These are phyloP conservation scores for Colletotrichum paranaense DNA, from an alignment of 2,329 filamentous ascomycete genomes.

Conservation along the genomic window DNA sequence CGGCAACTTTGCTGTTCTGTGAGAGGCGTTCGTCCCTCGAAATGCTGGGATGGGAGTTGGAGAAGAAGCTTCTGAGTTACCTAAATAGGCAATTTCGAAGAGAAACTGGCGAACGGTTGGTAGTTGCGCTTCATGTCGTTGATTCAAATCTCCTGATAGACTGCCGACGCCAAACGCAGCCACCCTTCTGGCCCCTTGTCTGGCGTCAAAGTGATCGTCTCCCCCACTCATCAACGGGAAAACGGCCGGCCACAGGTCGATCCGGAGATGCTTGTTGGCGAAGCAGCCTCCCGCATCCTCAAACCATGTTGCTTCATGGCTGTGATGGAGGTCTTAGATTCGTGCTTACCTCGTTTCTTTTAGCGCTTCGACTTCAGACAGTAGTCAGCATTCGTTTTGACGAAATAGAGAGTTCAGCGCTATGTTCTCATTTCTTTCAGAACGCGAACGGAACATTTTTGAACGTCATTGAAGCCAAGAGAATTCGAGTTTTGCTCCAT, in stretches of 20 bases:
- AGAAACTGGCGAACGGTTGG: conserved; percentile 31
- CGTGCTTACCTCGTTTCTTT: background rate
- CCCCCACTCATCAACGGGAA: conserved; percentile 6
- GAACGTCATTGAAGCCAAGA: background rate
- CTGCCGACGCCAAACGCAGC: conserved; percentile 14
- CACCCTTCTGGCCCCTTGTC: conserved; percentile 10
- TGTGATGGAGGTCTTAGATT: background rate
- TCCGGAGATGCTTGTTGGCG: background rate
- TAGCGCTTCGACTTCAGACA: background rate
- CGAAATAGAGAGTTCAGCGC: background rate
- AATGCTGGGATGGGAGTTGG: background rate
- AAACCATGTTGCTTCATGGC: conserved; percentile 3
- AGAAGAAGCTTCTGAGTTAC: background rate
- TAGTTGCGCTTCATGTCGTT: conserved; percentile 26
- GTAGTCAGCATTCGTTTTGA: background rate
- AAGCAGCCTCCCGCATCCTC: conserved; percentile 24
- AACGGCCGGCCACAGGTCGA: background rate
- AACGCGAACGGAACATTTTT: background rate
- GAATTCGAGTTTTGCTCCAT: background rate
- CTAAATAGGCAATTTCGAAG: conserved; percentile 16
- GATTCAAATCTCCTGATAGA: conserved; percentile 4
- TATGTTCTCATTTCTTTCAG: background rate
- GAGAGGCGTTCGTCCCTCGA: background rate
- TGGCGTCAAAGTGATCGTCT: background rate
- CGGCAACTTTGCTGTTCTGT: conserved; percentile 4